These are phyloP conservation scores for Ramaria sp. DNA, from an alignment of 768 basidiomycete genomes.

Conservation along the genomic window DNA sequence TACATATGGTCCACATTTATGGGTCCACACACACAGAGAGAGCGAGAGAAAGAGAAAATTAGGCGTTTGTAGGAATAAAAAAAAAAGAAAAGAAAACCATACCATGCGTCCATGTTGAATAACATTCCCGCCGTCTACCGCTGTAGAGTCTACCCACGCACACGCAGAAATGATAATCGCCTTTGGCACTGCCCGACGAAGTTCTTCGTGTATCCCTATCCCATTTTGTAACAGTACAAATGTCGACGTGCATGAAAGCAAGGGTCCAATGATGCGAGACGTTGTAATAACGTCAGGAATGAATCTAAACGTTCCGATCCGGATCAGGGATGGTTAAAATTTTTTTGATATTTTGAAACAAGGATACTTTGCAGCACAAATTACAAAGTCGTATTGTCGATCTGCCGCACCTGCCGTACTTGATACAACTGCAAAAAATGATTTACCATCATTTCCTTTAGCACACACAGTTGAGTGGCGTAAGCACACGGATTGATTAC, in stretches of 20 bases:
- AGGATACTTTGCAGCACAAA: constrained; percentile 19
- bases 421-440: constrained; percentile 6
- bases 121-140: constrained; percentile 17
- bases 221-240: constrained; percentile 26
- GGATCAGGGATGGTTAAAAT: no score
- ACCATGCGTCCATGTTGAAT: constrained; percentile 18
- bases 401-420: constrained; percentile 21
- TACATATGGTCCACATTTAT: no score
- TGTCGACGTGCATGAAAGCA: constrained; percentile 15
- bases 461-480: neutral
- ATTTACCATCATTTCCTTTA: neutral
- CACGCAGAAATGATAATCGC: constrained; percentile 21
- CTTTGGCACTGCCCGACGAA: neutral
- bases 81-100: neutral
- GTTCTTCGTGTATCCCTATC: constrained; percentile 22
- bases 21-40: no score
- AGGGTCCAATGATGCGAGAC: constrained; percentile 17
- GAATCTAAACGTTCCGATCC: neutral
- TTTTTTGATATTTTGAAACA: neutral
- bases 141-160: constrained; percentile 24
- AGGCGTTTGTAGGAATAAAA: neutral
- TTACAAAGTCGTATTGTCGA: constrained; percentile 16
- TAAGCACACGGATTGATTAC: neutral
- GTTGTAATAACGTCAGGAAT: constrained; percentile 12
- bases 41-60: no score